Percentiles rank a stretch among this genome's conserved stretches.
phyloP scores from a whole-genome alignment of 352 stramenopile species.

The Phytophthora fragariae region DNA sequence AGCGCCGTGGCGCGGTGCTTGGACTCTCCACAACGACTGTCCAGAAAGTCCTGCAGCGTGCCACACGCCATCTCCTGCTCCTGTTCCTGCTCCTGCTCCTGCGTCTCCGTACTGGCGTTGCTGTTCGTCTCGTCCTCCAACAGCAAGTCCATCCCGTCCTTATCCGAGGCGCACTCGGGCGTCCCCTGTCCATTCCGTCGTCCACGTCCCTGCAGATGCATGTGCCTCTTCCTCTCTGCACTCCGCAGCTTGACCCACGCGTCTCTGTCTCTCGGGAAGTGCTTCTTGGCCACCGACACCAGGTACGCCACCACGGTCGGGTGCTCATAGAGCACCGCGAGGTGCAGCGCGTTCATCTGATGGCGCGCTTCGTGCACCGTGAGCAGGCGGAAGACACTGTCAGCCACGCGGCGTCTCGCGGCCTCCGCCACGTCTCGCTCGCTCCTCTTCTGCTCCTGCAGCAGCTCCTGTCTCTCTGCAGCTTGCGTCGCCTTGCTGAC shows the following conservation, averaged over 20 bases:
- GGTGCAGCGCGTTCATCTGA: conserved; percentile 78
- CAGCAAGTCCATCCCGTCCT: conserved; percentile 25
- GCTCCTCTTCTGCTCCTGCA: conserved; percentile 26
- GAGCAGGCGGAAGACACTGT: conserved; percentile 59
- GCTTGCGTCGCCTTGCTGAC: conserved; percentile 42
- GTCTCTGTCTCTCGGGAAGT: conserved; percentile 40
- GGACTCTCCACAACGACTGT: conserved; percentile 66
- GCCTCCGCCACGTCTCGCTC: conserved; percentile 11
- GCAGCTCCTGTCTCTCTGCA: conserved; percentile 30
- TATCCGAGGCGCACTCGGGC: conserved; percentile 20
- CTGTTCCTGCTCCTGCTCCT: conserved; percentile 33
- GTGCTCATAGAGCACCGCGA: conserved; percentile 83
- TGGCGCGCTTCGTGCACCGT: conserved; percentile 73
- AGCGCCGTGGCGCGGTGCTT: conserved; percentile 77
- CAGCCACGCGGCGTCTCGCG: conserved; percentile 26
- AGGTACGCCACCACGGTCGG: conserved; percentile 69
- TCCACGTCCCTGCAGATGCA: conserved; percentile 8
- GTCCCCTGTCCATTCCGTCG: conserved; percentile 19
- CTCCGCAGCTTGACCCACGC: conserved; percentile 1
- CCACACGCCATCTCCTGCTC: conserved; percentile 19
- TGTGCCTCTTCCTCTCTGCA: conserved; percentile 26
- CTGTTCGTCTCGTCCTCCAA: conserved; percentile 33
- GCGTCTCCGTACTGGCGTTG: conserved; percentile 35
- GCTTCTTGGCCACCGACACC: conserved; percentile 50
- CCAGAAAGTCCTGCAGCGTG: conserved; percentile 55